Evolutionary conservation across 2,329 filamentous ascomycete genomes (phyloP), one percentile per base, ranked within the genome.

Genomic region (Penicillium sp.): DNA sequence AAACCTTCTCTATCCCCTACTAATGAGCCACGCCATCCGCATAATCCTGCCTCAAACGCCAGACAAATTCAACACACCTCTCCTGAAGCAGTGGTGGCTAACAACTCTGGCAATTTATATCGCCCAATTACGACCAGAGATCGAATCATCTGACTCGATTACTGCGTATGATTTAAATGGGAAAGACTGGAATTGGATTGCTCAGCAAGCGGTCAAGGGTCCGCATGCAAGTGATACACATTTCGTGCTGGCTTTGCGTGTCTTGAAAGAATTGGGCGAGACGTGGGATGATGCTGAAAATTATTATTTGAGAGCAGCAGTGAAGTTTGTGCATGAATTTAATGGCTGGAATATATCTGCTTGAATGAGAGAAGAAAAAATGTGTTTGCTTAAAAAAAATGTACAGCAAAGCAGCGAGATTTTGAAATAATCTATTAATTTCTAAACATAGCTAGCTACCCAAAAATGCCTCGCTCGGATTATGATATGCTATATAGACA

Each of bases 11-110:
- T 91, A 96, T 67, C 71, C 94, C 7, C 79, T 99, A 30, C 95
- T 90, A 0, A 88, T 89, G 20, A 92, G 88, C 59, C 91, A 99
- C 69, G 93, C 94, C 0, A 83, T 96, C 12, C 83, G 94, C n/a
- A 84, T 96, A 23, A 74, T 99, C 5, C 77, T 99, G 2, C 90
- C 94, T 0, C 72, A 90, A 35, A 76, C 97, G 11, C 91, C 91
- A 0, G 73, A 80, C 14, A 83, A 84, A 65, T 87, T 86, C 64
- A 93, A 96, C 63, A 71, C 91, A 47, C 77, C 77, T 21, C 76
- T 99, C 4, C 79, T 97, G 8, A 81, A 89, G 40, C 86, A 96
- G 70, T 97, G 94, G 91, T 96, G 91, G 89, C 76, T 99, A 5
- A 82, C 96, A 43, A 84, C 88, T 0, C 71, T 97, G 43, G 83